Evolutionary conservation across 2,329 filamentous ascomycete species (phyloP).

Genomic region (Colletotrichum karsti): DNA sequence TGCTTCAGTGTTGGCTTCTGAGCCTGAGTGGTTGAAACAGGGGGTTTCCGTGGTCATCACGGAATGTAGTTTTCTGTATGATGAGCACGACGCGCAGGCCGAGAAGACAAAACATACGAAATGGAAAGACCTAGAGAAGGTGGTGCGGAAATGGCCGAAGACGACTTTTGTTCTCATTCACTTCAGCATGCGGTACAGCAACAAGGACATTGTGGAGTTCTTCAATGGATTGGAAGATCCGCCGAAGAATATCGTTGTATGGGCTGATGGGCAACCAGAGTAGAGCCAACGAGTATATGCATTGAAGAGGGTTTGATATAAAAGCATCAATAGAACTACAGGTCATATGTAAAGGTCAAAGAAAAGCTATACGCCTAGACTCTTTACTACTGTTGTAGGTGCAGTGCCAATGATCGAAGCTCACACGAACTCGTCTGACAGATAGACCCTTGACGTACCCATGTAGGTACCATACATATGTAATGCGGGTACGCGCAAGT

Average conservation of each 20-base stretch:
- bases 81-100: constrained; percentile 52
- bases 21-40: constrained; percentile 47
- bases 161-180: constrained; percentile 57
- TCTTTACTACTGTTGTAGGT: too few species aligned
- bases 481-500: too few species aligned
- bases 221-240: constrained; percentile 48
- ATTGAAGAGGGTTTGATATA: too few species aligned
- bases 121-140: constrained; percentile 54
- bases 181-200: constrained; percentile 53
- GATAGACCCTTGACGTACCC: too few species aligned
- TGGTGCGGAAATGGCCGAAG: constrained; percentile 49
- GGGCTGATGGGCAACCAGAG: constrained; percentile 47
- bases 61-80: constrained; percentile 57
- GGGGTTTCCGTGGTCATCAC: constrained; percentile 56
- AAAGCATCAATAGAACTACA: too few species aligned
- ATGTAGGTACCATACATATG: too few species aligned
- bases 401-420: too few species aligned
- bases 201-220: constrained; percentile 48
- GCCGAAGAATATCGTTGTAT: constrained; percentile 54
- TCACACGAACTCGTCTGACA: too few species aligned
- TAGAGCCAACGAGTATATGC: background rate
- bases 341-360: too few species aligned
- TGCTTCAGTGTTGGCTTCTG: constrained; percentile 45
- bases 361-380: too few species aligned
- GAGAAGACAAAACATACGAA: constrained; percentile 56